Evolutionary conservation across 2,329 filamentous ascomycete species (phyloP), one percentile per base, ranked within the genome.

Genomic region (Rutstroemia sp.): DNA sequence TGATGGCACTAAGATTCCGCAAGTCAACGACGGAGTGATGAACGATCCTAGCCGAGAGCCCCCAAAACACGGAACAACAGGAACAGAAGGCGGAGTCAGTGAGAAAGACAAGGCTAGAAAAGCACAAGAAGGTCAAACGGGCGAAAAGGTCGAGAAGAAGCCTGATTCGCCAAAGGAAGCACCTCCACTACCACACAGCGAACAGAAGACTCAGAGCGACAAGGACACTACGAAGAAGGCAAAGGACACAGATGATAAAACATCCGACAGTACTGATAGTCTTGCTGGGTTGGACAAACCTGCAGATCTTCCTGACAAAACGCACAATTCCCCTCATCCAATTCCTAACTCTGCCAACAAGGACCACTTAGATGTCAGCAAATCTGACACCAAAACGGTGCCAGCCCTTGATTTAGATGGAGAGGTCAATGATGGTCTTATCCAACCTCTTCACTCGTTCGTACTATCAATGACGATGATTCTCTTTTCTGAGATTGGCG

Each of bases 381-480:
- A 75, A 63, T 69, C 73, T 10, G 66, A 72, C 17, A 69, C 70
- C 8, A 72, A 75, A 53, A 66, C 65, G 60, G 49, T 66, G 57
- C 50, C 70, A 64, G 62, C 70, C 60, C 57, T 67, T 64, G 48
- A 69, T 64, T 62, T 55, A 48, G 70, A 70, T 5, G 73, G 74
- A 4, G 76, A 79, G 6, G 80, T 79, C 9, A 68, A 68, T 9
- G 74, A 76, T 27, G 83, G 85, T 57, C 76, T 92, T 42, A 90
- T 92, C 58, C 87, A 85, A 60, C 89, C 89, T 17, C 77, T 86
- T 66, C 92, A 99, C 71, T 97, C 94, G 4, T 95, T 94, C 67
- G 69, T 95, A 12, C 84, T 97, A 34, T 95, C 94, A 16, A 84
- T 96, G 58, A 92, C 92, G 57, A 99, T 97, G 94, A 99, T 99